These are phyloP conservation scores for Amylostereum areolatum DNA, from an alignment of 1,284 basidiomycete species.

Conservation along the genomic window DNA sequence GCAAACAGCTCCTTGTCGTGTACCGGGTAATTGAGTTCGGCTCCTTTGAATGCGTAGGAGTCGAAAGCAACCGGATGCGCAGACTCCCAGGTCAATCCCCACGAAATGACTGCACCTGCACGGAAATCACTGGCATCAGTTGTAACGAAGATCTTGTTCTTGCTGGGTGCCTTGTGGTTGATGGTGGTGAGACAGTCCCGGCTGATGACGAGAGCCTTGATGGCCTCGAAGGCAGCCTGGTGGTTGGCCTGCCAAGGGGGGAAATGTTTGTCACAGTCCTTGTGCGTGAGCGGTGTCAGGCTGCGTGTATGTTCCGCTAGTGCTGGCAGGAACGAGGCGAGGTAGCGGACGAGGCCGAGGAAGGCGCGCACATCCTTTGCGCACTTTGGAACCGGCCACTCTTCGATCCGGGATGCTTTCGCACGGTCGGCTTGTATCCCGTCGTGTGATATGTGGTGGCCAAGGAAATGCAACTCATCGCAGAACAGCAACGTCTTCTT, in stretches of 20 bases:
- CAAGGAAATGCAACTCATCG: conserved; percentile 19
- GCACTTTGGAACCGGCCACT: conserved; percentile 25
- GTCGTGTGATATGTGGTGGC: conserved; percentile 22
- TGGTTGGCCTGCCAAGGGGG: background rate
- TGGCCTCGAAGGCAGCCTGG: background rate
- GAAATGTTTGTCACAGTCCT: too few relatives aligned
- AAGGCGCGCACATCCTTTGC: conserved; percentile 25
- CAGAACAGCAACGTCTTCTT: conserved; percentile 20
- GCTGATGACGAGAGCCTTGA: background rate
- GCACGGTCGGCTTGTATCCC: conserved; percentile 22
- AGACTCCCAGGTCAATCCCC: conserved; percentile 11
- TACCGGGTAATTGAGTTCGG: conserved; percentile 26
- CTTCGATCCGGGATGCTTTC: conserved; percentile 23
- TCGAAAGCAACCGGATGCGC: conserved; percentile 19
- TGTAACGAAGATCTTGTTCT: conserved; percentile 10
- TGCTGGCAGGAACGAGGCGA: conserved; percentile 11
- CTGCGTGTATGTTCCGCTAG: background rate
- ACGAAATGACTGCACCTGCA: conserved; percentile 14
- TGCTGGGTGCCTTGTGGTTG: background rate
- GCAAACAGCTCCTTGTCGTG: conserved; percentile 25
- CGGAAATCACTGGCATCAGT: conserved; percentile 17
- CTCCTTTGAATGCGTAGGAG: conserved; percentile 22
- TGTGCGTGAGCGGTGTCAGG: background rate
- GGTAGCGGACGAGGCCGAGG: conserved; percentile 29
- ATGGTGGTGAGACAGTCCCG: background rate